phyloP scores from a whole-genome alignment of 495 filamentous ascomycete species.

The Talaromyces nanjingensis region DNA sequence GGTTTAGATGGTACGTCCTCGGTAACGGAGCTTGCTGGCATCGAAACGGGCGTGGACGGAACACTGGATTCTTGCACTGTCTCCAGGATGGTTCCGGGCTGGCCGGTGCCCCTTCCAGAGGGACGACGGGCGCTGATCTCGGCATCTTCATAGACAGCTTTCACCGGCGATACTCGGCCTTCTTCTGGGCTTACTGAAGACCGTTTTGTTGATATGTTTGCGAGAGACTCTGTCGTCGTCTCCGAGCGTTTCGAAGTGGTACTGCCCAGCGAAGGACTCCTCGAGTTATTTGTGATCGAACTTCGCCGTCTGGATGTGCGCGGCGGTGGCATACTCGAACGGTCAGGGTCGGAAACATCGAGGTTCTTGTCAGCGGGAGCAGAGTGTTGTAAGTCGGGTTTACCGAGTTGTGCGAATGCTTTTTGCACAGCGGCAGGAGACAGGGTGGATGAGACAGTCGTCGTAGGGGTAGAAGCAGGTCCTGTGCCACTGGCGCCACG shows the following conservation, averaged over 20 bases:
- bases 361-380: conserved; percentile 45
- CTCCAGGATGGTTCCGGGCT: conserved; percentile 65
- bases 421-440: conserved; percentile 57
- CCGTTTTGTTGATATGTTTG: conserved; percentile 41
- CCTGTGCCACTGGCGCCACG: conserved; percentile 38
- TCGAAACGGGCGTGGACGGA: conserved; percentile 60
- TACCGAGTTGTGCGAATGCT: conserved; percentile 56
- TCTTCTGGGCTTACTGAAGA: conserved; percentile 22
- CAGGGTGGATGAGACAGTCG: conserved; percentile 30
- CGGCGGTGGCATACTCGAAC: conserved; percentile 45
- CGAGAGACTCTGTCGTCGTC: conserved; percentile 24
- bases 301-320: conserved; percentile 8
- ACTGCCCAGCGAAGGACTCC: conserved; percentile 31
- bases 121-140: conserved; percentile 29
- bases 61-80: conserved; percentile 90
- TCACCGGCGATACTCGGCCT: conserved; percentile 18
- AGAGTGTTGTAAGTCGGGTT: conserved; percentile 49
- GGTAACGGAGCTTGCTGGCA: conserved; percentile 32
- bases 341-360: conserved; percentile 56
- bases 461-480: neutral
- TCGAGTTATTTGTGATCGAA: conserved; percentile 25
- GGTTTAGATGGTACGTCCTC: conserved; percentile 34
- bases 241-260: conserved; percentile 27
- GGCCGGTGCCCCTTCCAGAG: conserved; percentile 55
- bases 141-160: conserved; percentile 15